A percentile compares a stretch with the other conserved stretches of the same genome.
These are phyloP conservation scores for Immersiella caudata DNA, from an alignment of 495 filamentous ascomycete species.

Conservation along the genomic window DNA sequence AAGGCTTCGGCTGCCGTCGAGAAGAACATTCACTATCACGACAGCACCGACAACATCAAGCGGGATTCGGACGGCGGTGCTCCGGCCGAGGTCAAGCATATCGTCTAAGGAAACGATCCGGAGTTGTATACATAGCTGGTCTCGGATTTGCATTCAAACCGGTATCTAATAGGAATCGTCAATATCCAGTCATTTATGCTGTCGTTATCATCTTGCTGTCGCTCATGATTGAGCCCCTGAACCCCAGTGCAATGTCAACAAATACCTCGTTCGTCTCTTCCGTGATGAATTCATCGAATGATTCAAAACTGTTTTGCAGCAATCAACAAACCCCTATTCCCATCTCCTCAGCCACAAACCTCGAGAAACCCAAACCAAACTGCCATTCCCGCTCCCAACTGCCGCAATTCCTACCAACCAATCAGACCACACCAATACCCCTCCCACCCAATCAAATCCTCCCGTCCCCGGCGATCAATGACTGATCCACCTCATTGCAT, in stretches of 20 bases:
- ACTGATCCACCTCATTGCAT: too few species aligned
- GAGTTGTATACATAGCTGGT: background rate
- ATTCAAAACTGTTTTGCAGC: too few species aligned
- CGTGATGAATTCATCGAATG: too few species aligned
- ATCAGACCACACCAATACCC: background rate
- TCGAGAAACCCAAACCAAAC: background rate
- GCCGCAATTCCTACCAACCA: background rate
- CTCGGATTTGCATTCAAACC: background rate
- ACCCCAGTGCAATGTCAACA: background rate
- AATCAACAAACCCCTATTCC: background rate
- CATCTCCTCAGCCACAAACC: too few species aligned
- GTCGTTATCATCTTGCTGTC: background rate
- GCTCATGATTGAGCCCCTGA: background rate
- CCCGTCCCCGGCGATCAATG: background rate
- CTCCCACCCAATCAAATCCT: background rate
- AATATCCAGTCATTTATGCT: background rate
- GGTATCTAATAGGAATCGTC: background rate
- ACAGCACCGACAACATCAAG: background rate
- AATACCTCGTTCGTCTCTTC: too few species aligned
- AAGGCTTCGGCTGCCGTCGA: background rate
- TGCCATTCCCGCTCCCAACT: background rate
- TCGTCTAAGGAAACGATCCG: background rate
- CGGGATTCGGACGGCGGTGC: background rate
- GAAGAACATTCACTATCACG: background rate
- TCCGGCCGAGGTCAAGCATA: background rate